phyloP scores from a whole-genome alignment of 2,329 filamentous ascomycete genomes.

The Cryphonectria nitschkei region DNA sequence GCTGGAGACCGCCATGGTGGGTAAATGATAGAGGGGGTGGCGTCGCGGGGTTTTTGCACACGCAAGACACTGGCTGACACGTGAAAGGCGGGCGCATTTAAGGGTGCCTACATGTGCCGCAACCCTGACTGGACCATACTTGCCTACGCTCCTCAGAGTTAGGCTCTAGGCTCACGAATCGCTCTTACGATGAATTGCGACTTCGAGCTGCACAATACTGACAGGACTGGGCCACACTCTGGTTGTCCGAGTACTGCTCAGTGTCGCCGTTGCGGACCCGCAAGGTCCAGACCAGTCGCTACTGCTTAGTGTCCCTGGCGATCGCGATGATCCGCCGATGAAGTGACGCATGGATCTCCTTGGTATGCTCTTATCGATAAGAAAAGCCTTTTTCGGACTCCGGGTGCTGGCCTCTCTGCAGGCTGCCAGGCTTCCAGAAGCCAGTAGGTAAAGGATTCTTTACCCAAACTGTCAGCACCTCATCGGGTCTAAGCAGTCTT shows the following conservation, averaged over 20 bases:
- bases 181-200: not conserved
- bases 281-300: not conserved
- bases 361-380: slow-evolving; percentile 20
- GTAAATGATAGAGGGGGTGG: not conserved
- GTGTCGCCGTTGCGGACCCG: not conserved
- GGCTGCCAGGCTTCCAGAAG: slow-evolving; percentile 1
- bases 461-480: slow-evolving; percentile 2
- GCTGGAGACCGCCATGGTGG: not conserved
- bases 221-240: not conserved
- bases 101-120: not conserved
- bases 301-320: slow-evolving; percentile 23
- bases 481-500: not conserved
- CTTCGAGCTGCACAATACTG: not conserved
- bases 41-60: not conserved
- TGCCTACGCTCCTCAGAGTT: not conserved
- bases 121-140: not conserved
- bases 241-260: not conserved
- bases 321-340: slow-evolving; percentile 18
- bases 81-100: not conserved
- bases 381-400: slow-evolving; percentile 6
- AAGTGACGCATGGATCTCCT: not conserved
- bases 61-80: not conserved
- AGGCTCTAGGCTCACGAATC: not conserved
- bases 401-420: slow-evolving; percentile 6
- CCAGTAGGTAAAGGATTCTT: not conserved